Percentiles rank a stretch among this genome's conserved stretches.
Conservation (phyloP, 441 rosid species). For the Manihot esculenta region DNA sequence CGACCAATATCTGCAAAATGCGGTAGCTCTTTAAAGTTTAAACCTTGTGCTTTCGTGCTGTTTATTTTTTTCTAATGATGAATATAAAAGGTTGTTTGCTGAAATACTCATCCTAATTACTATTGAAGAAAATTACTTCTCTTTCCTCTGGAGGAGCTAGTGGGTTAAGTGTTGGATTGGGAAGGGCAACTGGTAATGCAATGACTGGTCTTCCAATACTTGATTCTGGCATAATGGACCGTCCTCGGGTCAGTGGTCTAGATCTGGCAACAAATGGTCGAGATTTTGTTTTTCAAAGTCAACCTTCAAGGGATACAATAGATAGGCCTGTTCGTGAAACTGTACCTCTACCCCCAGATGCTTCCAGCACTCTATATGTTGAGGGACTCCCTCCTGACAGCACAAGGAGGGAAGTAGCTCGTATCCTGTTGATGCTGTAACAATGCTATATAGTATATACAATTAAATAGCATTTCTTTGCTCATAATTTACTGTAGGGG, state of each 20-base stretch:
- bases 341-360: slow-evolving; percentile 64
- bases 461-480: too few relatives aligned
- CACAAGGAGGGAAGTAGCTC: slow-evolving; percentile 77
- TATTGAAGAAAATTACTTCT: slow-evolving; percentile 60
- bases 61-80: slow-evolving; percentile 5
- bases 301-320: slow-evolving; percentile 34
- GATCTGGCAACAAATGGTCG: slow-evolving; percentile 50
- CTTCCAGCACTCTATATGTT: slow-evolving; percentile 70
- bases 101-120: slow-evolving; percentile 24
- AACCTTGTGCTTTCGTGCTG: neutral
- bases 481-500: neutral
- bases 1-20: slow-evolving; percentile 66
- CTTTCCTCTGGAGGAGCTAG: slow-evolving; percentile 55
- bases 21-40: slow-evolving; percentile 34
- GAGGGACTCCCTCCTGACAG: slow-evolving; percentile 79
- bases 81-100: slow-evolving; percentile 18
- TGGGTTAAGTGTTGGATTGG: slow-evolving; percentile 37
- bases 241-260: slow-evolving; percentile 41
- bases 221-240: slow-evolving; percentile 44
- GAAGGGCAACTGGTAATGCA: slow-evolving; percentile 39
- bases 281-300: slow-evolving; percentile 39
- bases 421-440: slow-evolving; percentile 53
- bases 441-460: too few relatives aligned
- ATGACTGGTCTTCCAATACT: slow-evolving; percentile 38
- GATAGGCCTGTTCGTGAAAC: slow-evolving; percentile 45